These are phyloP conservation scores for Pythium phragmiticola DNA, from an alignment of 352 stramenopile species.

Conservation along the genomic window DNA sequence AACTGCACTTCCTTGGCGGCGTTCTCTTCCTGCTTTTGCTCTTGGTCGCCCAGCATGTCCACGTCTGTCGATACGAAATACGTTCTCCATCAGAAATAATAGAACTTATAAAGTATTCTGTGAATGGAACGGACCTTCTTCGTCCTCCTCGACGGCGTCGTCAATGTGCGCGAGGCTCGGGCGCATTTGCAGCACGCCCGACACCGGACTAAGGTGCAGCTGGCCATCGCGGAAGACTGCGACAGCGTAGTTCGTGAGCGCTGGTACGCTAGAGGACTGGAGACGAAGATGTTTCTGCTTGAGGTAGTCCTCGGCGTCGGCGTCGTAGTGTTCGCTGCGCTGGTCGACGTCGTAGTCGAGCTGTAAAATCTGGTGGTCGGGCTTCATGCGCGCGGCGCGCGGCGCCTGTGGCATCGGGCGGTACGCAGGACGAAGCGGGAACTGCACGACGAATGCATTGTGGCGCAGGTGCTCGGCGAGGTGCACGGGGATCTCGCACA, in stretches of 20 bases:
- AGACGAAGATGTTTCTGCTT: constrained; percentile 72
- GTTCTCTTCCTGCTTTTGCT: constrained; percentile 41
- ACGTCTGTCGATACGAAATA: constrained; percentile 29
- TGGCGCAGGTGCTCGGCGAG: constrained; percentile 62
- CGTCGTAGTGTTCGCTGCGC: constrained; percentile 70
- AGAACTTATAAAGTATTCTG: background rate
- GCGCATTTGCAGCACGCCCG: constrained; percentile 76
- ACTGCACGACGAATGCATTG: constrained; percentile 83
- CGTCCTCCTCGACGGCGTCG: constrained; percentile 65
- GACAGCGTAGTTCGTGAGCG: constrained; percentile 77
- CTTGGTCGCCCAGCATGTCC: constrained; percentile 51
- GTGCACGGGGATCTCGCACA: constrained; percentile 84
- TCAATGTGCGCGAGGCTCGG: constrained; percentile 79
- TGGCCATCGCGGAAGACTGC: constrained; percentile 80
- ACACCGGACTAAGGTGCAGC: constrained; percentile 74
- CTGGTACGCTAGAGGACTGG: constrained; percentile 58
- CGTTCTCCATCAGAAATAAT: background rate
- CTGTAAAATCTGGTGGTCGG: constrained; percentile 70
- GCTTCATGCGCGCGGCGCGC: constrained; percentile 64
- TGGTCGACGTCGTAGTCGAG: constrained; percentile 77
- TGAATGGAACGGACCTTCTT: constrained; percentile 26
- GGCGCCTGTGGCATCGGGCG: constrained; percentile 66
- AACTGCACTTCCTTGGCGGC: constrained; percentile 85
- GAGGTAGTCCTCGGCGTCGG: constrained; percentile 76
- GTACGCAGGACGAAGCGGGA: constrained; percentile 76